A percentile compares a stretch with the other conserved stretches of the same genome.
Conservation (phyloP, 768 basidiomycete genomes). For the Floccularia luteovirens region DNA sequence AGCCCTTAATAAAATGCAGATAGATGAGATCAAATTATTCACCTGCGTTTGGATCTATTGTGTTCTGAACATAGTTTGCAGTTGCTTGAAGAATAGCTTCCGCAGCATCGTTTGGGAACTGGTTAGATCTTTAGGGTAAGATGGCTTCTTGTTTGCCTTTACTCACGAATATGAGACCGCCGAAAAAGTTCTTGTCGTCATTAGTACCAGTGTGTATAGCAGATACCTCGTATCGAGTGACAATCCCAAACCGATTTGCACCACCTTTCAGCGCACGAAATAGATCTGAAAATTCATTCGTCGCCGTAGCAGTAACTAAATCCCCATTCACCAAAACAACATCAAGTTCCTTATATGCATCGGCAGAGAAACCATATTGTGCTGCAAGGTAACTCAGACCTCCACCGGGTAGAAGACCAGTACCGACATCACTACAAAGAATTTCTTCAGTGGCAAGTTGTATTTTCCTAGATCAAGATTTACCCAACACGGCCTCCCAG, state of each 20-base stretch:
- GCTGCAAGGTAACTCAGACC: slow-evolving; percentile 31
- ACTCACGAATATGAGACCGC: slow-evolving; percentile 28
- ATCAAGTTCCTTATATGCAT: slow-evolving; percentile 27
- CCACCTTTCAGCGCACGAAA: slow-evolving; percentile 38
- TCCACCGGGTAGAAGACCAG: slow-evolving; percentile 35
- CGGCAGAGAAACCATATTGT: slow-evolving; percentile 30
- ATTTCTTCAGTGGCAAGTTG: too few relatives aligned
- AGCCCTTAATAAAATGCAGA: not conserved
- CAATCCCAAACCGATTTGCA: slow-evolving; percentile 37
- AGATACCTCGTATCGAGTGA: slow-evolving; percentile 33
- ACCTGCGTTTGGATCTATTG: slow-evolving; percentile 20
- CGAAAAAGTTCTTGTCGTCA: slow-evolving; percentile 27
- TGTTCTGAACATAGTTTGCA: slow-evolving; percentile 13
- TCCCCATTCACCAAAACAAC: slow-evolving; percentile 32
- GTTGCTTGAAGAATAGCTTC: slow-evolving; percentile 17
- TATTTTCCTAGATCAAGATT: slow-evolving; percentile 2
- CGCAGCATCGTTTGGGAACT: slow-evolving; percentile 16
- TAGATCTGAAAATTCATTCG: slow-evolving; percentile 32
- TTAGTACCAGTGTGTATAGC: slow-evolving; percentile 28
- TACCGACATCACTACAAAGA: slow-evolving; percentile 26
- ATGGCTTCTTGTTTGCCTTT: not conserved
- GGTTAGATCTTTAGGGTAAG: not conserved
- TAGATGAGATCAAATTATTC: not conserved
- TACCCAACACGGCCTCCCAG: slow-evolving; percentile 31
- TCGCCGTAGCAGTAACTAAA: slow-evolving; percentile 30